Evolutionary conservation across 106 monocot genomes (phyloP), one percentile per base, ranked within the genome.

Genomic region (Dendrobium chrysotoxum): DNA sequence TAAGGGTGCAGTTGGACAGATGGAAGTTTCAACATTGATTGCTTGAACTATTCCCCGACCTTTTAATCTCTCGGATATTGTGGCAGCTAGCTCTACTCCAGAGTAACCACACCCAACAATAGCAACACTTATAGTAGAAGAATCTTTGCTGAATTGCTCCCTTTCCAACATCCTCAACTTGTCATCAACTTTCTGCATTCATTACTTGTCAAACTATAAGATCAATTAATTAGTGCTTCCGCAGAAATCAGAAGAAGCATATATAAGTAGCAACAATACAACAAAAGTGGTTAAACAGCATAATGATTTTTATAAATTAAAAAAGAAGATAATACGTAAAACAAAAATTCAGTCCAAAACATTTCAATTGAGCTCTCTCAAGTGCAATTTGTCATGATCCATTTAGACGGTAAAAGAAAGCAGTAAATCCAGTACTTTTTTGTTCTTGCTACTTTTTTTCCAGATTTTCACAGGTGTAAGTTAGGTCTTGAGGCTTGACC

Each of bases 41-140:
- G 92, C 97, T 77, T 92, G 87, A 80, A 98, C 89, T 79, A 73
- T 88, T 40, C 94, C 97, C 53, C 80, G 89, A 75, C 84, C 73
- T 50, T 89, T 71, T 80, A 98, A 82, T 83, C 97, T 92, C 75
- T 98, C 94, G 28, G 97, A 92, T 38, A 98, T 91, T 0, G 94
- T 98, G 40, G 97, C 97, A 86, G 97, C 94, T 68, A 98, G 85
- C 79, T 98, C 97, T 73, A 95, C 89, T 42, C 97, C 97, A 75
- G 92, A 86, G 81, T 98, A 98, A 71, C 97, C 94, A 64, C 92
- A 94, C 4, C 97, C 97, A 81, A 98, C 97, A 84, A 98, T 85
- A 78, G 94, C 89, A 53, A 98, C 94, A 79, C 73, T 20, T 86
- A 98, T 91, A 42, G 89, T 86, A 65, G 82, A 83, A 61, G 88